Conservation (phyloP, 495 filamentous ascomycete species). For the Annulohypoxylon bovei region DNA sequence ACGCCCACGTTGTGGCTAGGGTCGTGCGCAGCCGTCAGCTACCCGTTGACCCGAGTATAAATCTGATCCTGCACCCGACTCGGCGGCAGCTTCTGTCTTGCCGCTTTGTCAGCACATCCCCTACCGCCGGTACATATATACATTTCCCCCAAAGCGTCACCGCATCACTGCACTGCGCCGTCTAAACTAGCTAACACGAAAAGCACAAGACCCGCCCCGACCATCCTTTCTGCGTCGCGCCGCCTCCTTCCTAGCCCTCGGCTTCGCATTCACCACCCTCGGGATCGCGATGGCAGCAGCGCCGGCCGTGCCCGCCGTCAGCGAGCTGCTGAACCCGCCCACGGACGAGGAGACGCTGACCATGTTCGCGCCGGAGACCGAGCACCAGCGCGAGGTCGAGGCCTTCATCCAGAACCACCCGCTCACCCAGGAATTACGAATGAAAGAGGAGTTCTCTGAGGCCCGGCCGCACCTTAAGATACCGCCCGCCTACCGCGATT, state of each 20-base stretch:
- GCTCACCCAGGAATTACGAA: slow-evolving; percentile 70
- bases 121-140: slow-evolving; percentile 40
- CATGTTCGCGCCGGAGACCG: slow-evolving; percentile 71
- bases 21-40: slow-evolving; percentile 20
- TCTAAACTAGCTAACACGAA: slow-evolving; percentile 19
- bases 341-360: slow-evolving; percentile 78
- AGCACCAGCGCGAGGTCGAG: slow-evolving; percentile 70
- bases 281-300: slow-evolving; percentile 65
- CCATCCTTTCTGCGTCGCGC: slow-evolving; percentile 40
- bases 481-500: slow-evolving; percentile 68
- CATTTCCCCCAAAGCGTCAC: too few species aligned
- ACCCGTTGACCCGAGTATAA: slow-evolving; percentile 31
- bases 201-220: not conserved
- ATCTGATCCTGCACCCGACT: slow-evolving; percentile 22
- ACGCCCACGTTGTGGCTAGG: slow-evolving; percentile 21
- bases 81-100: not conserved
- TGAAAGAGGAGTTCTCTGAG: slow-evolving; percentile 73
- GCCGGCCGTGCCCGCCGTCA: slow-evolving; percentile 57
- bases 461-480: slow-evolving; percentile 89
- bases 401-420: slow-evolving; percentile 79
- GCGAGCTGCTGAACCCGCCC: slow-evolving; percentile 61
- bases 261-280: slow-evolving; percentile 57
- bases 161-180: too few species aligned
- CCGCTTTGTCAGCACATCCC: slow-evolving; percentile 40
- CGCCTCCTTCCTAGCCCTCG: slow-evolving; percentile 45